Conservation (phyloP, 1,284 basidiomycete species). For the Ustilago nuda region DNA sequence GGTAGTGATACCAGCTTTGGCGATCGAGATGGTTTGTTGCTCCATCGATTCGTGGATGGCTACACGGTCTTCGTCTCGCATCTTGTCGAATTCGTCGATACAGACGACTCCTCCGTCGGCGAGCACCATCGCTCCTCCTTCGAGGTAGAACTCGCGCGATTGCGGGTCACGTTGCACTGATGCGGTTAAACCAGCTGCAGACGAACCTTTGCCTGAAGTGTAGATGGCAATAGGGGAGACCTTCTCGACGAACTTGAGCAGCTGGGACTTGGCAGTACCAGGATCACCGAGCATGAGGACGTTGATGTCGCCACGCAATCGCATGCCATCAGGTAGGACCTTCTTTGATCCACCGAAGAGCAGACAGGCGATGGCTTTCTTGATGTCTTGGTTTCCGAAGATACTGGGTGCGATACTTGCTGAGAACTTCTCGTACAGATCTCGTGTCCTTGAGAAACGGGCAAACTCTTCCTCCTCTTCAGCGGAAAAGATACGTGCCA, state of each 20-base stretch:
- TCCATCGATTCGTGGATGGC: constrained; percentile 99
- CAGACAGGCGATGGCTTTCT: constrained; percentile 94
- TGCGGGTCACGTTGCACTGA: constrained; percentile 93
- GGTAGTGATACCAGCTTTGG: constrained; percentile 98
- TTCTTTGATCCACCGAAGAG: constrained; percentile 99
- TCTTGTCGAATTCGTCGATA: constrained; percentile 99
- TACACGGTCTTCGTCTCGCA: constrained; percentile 98
- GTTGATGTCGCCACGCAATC: constrained; percentile 96
- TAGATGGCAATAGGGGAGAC: constrained; percentile 97
- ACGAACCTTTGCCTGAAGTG: constrained; percentile 97
- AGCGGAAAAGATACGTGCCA: constrained; percentile 81
- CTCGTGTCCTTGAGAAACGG: constrained; percentile 87
- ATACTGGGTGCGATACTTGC: constrained; percentile 96
- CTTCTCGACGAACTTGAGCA: constrained; percentile 99
- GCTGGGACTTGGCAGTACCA: constrained; percentile 96
- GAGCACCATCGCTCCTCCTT: constrained; percentile 99
- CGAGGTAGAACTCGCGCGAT: constrained; percentile 96
- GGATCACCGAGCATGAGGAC: constrained; percentile 95
- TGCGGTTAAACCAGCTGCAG: constrained; percentile 96
- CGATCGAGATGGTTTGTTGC: constrained; percentile 99
- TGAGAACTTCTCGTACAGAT: constrained; percentile 93
- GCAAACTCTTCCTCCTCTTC: constrained; percentile 97
- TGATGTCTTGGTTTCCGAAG: constrained; percentile 95
- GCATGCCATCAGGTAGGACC: constrained; percentile 95
- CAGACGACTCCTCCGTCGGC: constrained; percentile 98